Percentiles rank a stretch among this genome's conserved stretches.
These are phyloP conservation scores for Aspergillus wentii DNA, from an alignment of 495 filamentous ascomycete species.

Conservation along the genomic window DNA sequence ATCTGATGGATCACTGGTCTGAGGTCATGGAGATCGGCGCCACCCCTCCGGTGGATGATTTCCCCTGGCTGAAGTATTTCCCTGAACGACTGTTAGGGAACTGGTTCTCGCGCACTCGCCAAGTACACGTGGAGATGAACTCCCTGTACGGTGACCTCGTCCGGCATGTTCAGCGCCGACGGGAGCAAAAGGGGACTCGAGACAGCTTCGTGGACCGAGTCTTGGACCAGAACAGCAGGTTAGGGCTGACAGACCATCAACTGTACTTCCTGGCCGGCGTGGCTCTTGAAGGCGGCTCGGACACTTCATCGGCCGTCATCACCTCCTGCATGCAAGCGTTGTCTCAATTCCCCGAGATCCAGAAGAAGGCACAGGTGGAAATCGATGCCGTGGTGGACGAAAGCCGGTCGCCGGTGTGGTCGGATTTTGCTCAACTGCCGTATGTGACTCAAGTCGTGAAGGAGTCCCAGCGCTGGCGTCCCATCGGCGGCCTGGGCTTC, in stretches of 20 bases:
- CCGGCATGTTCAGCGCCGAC: not conserved
- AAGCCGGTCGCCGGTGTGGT: conserved; percentile 26
- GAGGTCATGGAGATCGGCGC: conserved; percentile 42
- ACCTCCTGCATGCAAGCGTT: conserved; percentile 38
- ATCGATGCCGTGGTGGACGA: conserved; percentile 27
- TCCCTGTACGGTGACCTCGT: conserved; percentile 26
- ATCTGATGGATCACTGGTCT: conserved; percentile 47
- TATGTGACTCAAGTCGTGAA: conserved; percentile 38
- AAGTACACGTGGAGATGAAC: conserved; percentile 39
- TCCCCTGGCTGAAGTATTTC: conserved; percentile 35
- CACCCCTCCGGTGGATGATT: conserved; percentile 47
- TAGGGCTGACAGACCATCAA: conserved; percentile 18
- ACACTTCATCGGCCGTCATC: conserved; percentile 29
- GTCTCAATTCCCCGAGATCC: conserved; percentile 28
- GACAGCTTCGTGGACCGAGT: conserved; percentile 37
- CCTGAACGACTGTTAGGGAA: conserved; percentile 37
- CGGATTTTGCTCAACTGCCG: conserved; percentile 31
- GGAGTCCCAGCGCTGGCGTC: conserved; percentile 33
- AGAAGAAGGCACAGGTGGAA: conserved; percentile 25
- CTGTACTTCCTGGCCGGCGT: conserved; percentile 25
- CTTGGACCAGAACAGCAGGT: conserved; percentile 22
- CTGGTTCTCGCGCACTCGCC: conserved; percentile 28
- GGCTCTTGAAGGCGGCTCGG: conserved; percentile 40
- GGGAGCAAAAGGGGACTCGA: conserved; percentile 7
- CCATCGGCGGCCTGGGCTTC: conserved; percentile 25